Base-by-base conservation (phyloP, 257 asterid species). In the Solanum sitiens region DNA sequence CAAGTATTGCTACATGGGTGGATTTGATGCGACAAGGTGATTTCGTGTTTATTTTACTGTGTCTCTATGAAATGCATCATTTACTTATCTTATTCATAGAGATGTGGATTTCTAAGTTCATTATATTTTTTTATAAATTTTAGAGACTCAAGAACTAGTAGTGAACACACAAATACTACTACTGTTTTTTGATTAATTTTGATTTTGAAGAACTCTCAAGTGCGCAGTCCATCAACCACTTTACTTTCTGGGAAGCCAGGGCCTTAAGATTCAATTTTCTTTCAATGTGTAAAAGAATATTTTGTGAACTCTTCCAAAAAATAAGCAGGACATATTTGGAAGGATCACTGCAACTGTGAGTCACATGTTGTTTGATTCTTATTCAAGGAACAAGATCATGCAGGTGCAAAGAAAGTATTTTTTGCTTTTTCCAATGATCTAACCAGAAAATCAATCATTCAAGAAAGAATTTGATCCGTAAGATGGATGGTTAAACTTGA, bases 11-110 rank as follows among this genome's bases (percentile, higher is more conserved):
- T 97, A 96, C 88, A 93, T 97, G 98, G 99, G 99, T 86, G 99
- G 99, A 94, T 96, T 97, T 86, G 99, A 97, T 86, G 99, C 98
- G 5, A 97, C 99, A 90, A 97, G 99, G 99, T 97, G 85, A 92
- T 82, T 87, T 67, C 61, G 2, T 79, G 20, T 50, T 53, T 50
- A 3, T 82, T 53, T 82, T 44, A 16, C 32, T 7, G 12, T 44
- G 40, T 50, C 39, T 32, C 6, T 67, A 18, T 50, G 45, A 82
- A 45, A 82, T 82, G 32, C 86, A 18, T 16, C 39, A 82, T 50
- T 70, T 50, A 20, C 42, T 82, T 82, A 32, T 50, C 86, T 30
- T 30, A 30, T 82, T 82, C 13, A 27, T 45, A 16, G 42, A 3
- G 70, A 82, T 50, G 30, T 82, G 45, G 70, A 47, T 50, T 30